phyloP scores from a whole-genome alignment of 164 flowering plant genomes.

The Kalanchoe fedtschenkoi region DNA sequence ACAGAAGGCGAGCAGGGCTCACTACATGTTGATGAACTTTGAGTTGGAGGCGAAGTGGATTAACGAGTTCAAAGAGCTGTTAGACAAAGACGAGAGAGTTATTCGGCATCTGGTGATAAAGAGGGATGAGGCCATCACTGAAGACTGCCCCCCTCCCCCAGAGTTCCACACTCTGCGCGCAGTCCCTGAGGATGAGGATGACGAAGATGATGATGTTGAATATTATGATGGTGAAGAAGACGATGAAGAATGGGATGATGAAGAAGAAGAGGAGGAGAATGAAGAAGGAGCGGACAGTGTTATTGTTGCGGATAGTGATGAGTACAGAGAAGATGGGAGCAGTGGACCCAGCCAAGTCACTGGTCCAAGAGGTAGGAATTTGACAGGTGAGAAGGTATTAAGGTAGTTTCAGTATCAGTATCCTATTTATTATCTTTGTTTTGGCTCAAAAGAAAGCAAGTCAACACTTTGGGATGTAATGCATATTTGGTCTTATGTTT shows the following conservation, averaged over 20 bases:
- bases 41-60: constrained; percentile 78
- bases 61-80: constrained; percentile 74
- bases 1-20: constrained; percentile 71
- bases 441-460: neutral
- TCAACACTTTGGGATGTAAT: neutral
- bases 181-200: constrained; percentile 30
- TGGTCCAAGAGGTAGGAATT: neutral
- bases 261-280: constrained; percentile 15
- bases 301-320: neutral
- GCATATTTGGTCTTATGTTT: too few relatives aligned
- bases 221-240: constrained; percentile 29
- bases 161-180: constrained; percentile 57
- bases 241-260: constrained; percentile 13
- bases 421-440: neutral
- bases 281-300: constrained; percentile 13
- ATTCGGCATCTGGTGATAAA: constrained; percentile 94
- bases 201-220: constrained; percentile 17
- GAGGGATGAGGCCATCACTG: constrained; percentile 64
- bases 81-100: constrained; percentile 85
- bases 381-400: neutral
- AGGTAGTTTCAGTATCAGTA: neutral
- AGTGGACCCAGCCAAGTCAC: neutral
- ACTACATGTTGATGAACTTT: constrained; percentile 86
- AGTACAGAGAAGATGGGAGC: neutral
- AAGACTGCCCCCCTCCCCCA: constrained; percentile 84